Evolutionary conservation across 1,284 basidiomycete species (phyloP), one percentile per base, ranked within the genome.

Genomic region (Microbotryum lychnidis-dioicae): DNA sequence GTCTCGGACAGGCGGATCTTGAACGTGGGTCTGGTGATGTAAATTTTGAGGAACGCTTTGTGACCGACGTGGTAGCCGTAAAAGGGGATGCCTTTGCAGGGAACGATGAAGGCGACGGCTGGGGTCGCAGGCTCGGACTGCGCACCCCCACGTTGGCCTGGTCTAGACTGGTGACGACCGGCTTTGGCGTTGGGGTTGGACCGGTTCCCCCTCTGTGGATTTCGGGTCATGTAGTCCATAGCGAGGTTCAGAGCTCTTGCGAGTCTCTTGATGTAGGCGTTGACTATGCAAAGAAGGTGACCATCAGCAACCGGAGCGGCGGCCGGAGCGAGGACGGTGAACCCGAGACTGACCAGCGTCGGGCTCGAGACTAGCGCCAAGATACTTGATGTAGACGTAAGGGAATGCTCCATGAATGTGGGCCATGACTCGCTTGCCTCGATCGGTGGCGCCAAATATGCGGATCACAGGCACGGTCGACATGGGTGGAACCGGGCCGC

Each of bases 11-110:
- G 82, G 23, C 89, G 84, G 69, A 79, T 83, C 64, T 87, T 78
- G 66, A 84, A 76, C 2, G 79, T 74, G 6, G 91, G 90, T 69
- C 96, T 85, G 54, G 80, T 79, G 60, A 93, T 78, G 67, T 84
- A 80, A 55, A 98, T 83, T 75, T 97, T 97, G 76, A 98, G 83
- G 76, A 89, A 98, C 31, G 91, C 91, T 12, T 82, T 80, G 72
- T 91, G 88, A 29, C 85, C 84, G 21, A 87, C 80, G 73, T 93
- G 88, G 75, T 93, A 97, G 9, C 94, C 94, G 75, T 97, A 98
- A 75, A 97, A 97, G 69, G 89, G 87, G 25, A 89, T 79, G n/a
- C 91, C 94, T 77, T 97, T 97, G 70, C 93, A 89, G 45, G 94
- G 81, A 56, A 91, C 77, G 53, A 97, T 83, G 82, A 74, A 71